These are phyloP conservation scores for Eurotiales sp. DNA, from an alignment of 2,329 filamentous ascomycete species.

Conservation along the genomic window DNA sequence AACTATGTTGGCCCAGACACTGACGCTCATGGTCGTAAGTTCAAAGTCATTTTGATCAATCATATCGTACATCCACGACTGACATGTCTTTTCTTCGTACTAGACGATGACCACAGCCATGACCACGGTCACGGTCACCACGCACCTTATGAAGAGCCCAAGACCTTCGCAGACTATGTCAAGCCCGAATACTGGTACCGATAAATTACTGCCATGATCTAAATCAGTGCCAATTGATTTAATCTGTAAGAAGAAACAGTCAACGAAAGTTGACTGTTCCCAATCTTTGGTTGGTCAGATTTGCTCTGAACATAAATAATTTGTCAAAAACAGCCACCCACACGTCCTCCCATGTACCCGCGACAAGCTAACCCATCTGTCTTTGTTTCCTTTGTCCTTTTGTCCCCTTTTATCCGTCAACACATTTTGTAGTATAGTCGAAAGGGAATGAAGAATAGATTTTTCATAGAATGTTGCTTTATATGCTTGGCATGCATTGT, in stretches of 20 bases:
- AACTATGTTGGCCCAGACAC: slow-evolving; percentile 85
- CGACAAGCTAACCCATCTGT: neutral
- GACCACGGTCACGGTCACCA: slow-evolving; percentile 43
- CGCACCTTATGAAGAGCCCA: slow-evolving; percentile 68
- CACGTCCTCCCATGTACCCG: neutral
- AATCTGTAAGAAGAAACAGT: neutral
- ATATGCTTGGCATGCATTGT: neutral
- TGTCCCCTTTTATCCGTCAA: slow-evolving; percentile 19
- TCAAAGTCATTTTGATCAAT: too few relatives aligned
- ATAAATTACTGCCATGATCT: slow-evolving; percentile 24
- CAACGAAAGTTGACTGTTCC: neutral
- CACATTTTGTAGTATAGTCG: slow-evolving; percentile 15
- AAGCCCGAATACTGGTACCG: slow-evolving; percentile 88
- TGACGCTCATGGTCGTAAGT: slow-evolving; percentile 59
- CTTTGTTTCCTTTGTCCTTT: slow-evolving; percentile 5
- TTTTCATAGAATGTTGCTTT: neutral
- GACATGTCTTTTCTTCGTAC: slow-evolving; percentile 1
- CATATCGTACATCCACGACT: too few relatives aligned
- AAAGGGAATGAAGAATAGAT: slow-evolving; percentile 14
- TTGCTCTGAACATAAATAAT: slow-evolving; percentile 2
- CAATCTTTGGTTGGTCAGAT: neutral
- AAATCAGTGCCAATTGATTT: neutral
- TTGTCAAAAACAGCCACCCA: slow-evolving; percentile 3
- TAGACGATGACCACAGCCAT: slow-evolving; percentile 26
- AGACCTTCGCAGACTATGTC: slow-evolving; percentile 95